These are phyloP conservation scores for Immersiella caudata DNA, from an alignment of 495 filamentous ascomycete species.

Conservation along the genomic window DNA sequence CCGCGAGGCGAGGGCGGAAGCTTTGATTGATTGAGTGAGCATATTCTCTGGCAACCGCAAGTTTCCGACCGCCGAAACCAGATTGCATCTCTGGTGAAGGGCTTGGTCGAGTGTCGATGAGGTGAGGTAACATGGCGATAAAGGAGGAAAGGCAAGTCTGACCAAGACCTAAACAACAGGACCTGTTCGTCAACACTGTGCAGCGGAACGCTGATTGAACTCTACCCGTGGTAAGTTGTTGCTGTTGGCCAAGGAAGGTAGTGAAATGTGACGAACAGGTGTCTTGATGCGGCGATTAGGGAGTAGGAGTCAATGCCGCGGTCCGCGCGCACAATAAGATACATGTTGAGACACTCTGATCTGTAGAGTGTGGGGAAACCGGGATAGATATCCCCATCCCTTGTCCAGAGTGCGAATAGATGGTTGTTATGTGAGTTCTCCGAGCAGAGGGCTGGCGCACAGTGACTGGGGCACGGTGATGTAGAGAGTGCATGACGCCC, in stretches of 20 bases:
- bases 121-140: background rate
- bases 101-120: background rate
- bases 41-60: background rate
- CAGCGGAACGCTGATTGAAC: no score
- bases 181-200: no score
- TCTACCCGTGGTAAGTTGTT: no score
- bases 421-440: background rate
- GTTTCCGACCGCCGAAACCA: background rate
- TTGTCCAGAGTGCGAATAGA: background rate
- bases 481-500: background rate
- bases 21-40: background rate
- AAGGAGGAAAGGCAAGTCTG: background rate
- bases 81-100: background rate
- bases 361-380: no score
- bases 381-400: background rate
- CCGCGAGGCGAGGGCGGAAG: background rate
- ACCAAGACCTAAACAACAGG: no score
- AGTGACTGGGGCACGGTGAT: background rate
- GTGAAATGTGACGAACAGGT: no score
- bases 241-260: no score
- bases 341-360: no score
- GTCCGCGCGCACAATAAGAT: no score
- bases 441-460: background rate
- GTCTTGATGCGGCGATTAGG: no score
- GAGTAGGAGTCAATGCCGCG: no score